Conservation (phyloP, 345 rosid species). For the Dovyalis caffra region DNA sequence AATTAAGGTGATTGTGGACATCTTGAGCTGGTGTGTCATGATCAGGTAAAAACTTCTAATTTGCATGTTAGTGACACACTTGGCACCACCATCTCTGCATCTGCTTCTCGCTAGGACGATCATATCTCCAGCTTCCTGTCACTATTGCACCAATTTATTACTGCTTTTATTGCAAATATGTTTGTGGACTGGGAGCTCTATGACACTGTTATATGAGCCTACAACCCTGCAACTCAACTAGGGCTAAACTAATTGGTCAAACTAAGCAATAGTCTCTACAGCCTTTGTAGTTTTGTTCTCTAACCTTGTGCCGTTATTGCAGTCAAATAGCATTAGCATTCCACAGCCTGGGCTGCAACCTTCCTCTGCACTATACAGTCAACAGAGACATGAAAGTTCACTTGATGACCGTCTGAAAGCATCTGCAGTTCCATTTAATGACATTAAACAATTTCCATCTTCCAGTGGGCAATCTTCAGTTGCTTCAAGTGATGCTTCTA, state of each 20-base stretch:
- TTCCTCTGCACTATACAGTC: constrained; percentile 51
- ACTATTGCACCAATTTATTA: neutral
- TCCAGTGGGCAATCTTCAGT: constrained; percentile 40
- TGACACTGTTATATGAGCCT: neutral
- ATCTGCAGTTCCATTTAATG: constrained; percentile 37
- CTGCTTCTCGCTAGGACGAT: neutral
- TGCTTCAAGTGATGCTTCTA: constrained; percentile 48
- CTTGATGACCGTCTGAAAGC: constrained; percentile 58
- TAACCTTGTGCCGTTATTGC: constrained; percentile 21
- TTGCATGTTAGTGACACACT: neutral
- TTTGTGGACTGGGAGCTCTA: neutral
- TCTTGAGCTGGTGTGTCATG: neutral
- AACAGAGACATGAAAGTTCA: constrained; percentile 54
- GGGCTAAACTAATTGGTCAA: neutral
- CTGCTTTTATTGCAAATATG: neutral
- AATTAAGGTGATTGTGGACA: neutral
- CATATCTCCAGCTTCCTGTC: neutral
- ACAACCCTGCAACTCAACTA: neutral
- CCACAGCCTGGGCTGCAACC: constrained; percentile 46
- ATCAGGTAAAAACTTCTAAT: neutral
- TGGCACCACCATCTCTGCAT: neutral
- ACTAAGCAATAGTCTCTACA: neutral
- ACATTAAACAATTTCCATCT: constrained; percentile 44
- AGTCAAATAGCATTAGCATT: constrained; percentile 46
- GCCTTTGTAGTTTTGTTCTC: neutral